Evolutionary conservation across 225 moss, liverwort and hornwort genomes (phyloP).

Genomic region (Climacium dendroides): DNA sequence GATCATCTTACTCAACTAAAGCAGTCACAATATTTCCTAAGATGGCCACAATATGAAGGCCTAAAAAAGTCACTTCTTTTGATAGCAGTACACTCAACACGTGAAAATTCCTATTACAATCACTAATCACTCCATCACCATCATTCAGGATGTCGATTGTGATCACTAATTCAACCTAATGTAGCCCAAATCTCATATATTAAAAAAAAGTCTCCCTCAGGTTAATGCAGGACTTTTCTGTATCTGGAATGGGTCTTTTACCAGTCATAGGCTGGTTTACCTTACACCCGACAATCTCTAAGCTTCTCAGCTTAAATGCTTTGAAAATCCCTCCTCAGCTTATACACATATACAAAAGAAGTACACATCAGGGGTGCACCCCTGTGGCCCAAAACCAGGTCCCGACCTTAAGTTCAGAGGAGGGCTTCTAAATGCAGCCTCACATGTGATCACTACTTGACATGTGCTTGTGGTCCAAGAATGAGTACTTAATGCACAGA

Average conservation of each 20-base stretch:
- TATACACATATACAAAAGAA: neutral
- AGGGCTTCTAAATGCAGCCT: neutral
- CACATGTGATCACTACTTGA: too few species aligned
- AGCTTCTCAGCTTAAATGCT: neutral
- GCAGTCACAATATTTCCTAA: neutral
- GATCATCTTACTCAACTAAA: neutral
- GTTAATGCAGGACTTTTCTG: too few species aligned
- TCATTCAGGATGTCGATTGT: too few species aligned
- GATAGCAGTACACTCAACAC: too few species aligned
- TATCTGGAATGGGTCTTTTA: too few species aligned
- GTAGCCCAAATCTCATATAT: too few species aligned
- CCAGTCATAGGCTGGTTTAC: too few species aligned
- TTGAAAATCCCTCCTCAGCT: neutral
- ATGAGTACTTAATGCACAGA: neutral
- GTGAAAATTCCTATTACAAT: too few species aligned
- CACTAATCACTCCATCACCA: too few species aligned
- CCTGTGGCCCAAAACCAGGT: neutral
- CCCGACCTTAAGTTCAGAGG: neutral
- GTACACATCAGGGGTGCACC: neutral
- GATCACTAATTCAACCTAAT: too few species aligned
- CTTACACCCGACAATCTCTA: neutral
- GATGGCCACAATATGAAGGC: neutral
- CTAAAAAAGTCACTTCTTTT: neutral
- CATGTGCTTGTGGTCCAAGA: neutral
- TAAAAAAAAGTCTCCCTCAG: too few species aligned